phyloP scores from a whole-genome alignment of 1,284 basidiomycete species.

The Ganoderma sp. region DNA sequence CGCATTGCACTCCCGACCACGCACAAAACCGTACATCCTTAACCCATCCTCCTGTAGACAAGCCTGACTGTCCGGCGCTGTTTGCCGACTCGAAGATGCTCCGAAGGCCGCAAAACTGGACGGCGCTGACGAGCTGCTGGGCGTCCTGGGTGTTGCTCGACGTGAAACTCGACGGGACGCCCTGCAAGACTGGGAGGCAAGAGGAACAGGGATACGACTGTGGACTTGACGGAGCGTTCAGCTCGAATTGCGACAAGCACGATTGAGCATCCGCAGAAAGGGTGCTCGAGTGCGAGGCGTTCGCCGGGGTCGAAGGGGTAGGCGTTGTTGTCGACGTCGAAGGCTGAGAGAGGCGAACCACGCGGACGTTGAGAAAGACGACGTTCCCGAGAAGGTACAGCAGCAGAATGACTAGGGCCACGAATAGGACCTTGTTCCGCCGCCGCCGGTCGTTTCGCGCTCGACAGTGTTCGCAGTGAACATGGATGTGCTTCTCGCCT shows the following conservation, averaged over 20 bases:
- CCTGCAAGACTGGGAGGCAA: conserved; percentile 50
- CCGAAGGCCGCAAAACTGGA: conserved; percentile 58
- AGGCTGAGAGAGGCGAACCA: conserved; percentile 35
- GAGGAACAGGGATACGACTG: conserved; percentile 54
- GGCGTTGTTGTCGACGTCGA: conserved; percentile 21
- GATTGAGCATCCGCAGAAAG: conserved; percentile 50
- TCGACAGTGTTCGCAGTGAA: conserved; percentile 40
- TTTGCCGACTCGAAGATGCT: conserved; percentile 54
- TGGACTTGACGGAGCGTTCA: conserved; percentile 53
- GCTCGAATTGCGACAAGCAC: conserved; percentile 54
- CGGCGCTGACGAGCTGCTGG: conserved; percentile 43
- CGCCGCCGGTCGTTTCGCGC: conserved; percentile 42
- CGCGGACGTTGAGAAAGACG: conserved; percentile 48
- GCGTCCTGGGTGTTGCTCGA: conserved; percentile 41
- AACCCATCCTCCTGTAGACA: conserved; percentile 54
- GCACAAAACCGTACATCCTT: conserved; percentile 54
- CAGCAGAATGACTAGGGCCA: conserved; percentile 47
- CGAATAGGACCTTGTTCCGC: conserved; percentile 40
- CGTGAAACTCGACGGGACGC: conserved; percentile 46
- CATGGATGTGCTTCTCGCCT: conserved; percentile 44
- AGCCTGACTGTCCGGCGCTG: conserved; percentile 45
- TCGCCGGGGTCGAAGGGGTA: conserved; percentile 28
- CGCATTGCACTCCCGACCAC: conserved; percentile 56
- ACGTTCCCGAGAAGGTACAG: conserved; percentile 51
- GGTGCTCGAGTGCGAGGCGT: conserved; percentile 28